Evolutionary conservation across 345 rosid species (phyloP).

Genomic region (Hypericum androsaemum): DNA sequence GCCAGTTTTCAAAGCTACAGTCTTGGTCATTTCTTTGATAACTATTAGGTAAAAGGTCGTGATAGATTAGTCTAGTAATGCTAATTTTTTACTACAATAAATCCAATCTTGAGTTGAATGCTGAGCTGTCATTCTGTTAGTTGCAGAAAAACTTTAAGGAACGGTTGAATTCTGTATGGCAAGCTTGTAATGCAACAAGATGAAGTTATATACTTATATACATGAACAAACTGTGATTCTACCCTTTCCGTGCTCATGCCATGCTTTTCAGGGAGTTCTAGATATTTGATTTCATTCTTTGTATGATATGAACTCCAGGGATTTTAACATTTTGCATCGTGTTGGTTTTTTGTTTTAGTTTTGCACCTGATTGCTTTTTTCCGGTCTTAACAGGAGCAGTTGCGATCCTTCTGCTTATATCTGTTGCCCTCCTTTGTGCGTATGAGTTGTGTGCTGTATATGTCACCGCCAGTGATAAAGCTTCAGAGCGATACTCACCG

Average conservation of each 20-base stretch:
- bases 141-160: no score
- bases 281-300: neutral
- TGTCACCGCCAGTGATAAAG: conserved; percentile 77
- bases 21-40: no score
- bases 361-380: conserved; percentile 14
- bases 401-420: conserved; percentile 92
- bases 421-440: conserved; percentile 87
- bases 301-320: conserved; percentile 1
- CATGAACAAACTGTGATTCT: no score
- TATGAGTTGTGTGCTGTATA: conserved; percentile 97
- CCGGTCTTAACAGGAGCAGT: conserved; percentile 63
- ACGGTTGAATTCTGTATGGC: no score
- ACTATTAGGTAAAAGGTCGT: no score
- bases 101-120: neutral
- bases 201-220: no score
- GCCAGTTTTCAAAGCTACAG: no score
- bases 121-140: no score
- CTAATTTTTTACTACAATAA: no score
- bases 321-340: neutral
- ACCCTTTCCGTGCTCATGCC: no score
- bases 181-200: no score
- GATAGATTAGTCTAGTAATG: no score
- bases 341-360: neutral
- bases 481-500: conserved; percentile 87
- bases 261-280: neutral